These are phyloP conservation scores for Hypsizygus marmoreus DNA, from an alignment of 768 basidiomycete genomes.

Conservation along the genomic window DNA sequence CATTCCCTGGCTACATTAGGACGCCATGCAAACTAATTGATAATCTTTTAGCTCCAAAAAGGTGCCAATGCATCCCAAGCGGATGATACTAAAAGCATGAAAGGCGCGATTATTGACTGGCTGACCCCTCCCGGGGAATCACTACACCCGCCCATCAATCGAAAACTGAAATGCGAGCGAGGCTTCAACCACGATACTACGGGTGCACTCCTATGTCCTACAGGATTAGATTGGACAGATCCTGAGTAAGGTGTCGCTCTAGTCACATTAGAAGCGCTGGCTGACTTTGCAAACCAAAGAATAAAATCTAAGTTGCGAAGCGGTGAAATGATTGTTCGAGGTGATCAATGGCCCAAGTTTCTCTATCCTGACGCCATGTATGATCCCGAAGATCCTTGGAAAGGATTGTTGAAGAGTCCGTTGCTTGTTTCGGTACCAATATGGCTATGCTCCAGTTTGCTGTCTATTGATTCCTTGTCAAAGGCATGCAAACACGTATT, in stretches of 20 bases:
- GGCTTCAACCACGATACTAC: conserved; percentile 15
- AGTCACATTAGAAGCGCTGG: not conserved
- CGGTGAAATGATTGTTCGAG: conserved; percentile 15
- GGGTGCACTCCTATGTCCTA: conserved; percentile 17
- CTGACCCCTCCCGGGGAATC: conserved; percentile 20
- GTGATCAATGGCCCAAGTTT: conserved; percentile 27
- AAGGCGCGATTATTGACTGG: conserved; percentile 23
- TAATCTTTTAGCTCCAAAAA: too few relatives aligned
- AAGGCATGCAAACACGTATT: too few relatives aligned
- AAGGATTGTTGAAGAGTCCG: conserved; percentile 21
- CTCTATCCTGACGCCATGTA: conserved; percentile 21
- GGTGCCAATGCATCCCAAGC: too few relatives aligned
- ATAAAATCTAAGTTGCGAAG: conserved; percentile 6
- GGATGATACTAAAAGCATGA: conserved; percentile 20
- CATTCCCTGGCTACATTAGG: too few relatives aligned
- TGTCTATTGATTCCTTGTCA: too few relatives aligned
- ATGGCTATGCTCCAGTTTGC: too few relatives aligned
- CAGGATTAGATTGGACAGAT: conserved; percentile 14
- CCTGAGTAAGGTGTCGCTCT: conserved; percentile 11
- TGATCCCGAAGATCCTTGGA: conserved; percentile 25
- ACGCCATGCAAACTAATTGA: too few relatives aligned
- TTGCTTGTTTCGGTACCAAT: conserved; percentile 21
- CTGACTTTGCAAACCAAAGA: not conserved
- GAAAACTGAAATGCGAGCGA: conserved; percentile 7
- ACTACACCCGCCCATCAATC: conserved; percentile 10